Base-by-base conservation (phyloP, 2,329 filamentous ascomycete genomes). In the Chaetomiaceae sp. region DNA sequence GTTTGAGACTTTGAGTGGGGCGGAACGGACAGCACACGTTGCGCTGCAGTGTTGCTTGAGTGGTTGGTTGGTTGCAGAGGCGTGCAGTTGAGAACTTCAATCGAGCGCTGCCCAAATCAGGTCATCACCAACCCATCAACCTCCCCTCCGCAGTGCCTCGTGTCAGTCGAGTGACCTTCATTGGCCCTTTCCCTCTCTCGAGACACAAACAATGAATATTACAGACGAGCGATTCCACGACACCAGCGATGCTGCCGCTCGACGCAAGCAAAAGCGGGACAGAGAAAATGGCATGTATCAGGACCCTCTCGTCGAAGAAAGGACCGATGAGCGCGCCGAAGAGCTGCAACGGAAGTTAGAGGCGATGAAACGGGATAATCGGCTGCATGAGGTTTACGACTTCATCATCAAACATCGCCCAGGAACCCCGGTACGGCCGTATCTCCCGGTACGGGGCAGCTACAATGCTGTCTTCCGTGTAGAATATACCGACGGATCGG, bases 391-490 rank as follows among this genome's bases (percentile, higher is more conserved):
- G 1, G 19, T 51, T 3, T 51, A 38, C 23, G 20, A 31, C 0
- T 51, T 51, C 22, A 44, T 51, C 15, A 22, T 19, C 19, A 33
- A 51, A 15, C 15, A 51, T 12, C 49, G 49, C 4, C 40, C 49
- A 4, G 40, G 49, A 6, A 46, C 19, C 1, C 40, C 42, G 3
- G 31, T 45, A 8, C 31, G 42, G 3, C 9, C 17, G 7, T 6
- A 19, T 6, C 40, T 2, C 2, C 11, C 1, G 2, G 1, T 19
- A 4, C 25, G 40, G 8, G 49, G 49, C 15, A 15, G 34, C 20
- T 52, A 46, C 34, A 52, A 52, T 12, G 49, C 19, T 14, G 6
- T 46, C 8, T 40, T 52, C 27, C 22, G 3, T 5, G 19, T 52
- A 2, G 33, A 46, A 7, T 52, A 34, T 27, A 40, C 42, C 34